These are phyloP conservation scores for Euphorbia pulcherrima DNA, from an alignment of 345 rosid genomes.

Conservation along the genomic window DNA sequence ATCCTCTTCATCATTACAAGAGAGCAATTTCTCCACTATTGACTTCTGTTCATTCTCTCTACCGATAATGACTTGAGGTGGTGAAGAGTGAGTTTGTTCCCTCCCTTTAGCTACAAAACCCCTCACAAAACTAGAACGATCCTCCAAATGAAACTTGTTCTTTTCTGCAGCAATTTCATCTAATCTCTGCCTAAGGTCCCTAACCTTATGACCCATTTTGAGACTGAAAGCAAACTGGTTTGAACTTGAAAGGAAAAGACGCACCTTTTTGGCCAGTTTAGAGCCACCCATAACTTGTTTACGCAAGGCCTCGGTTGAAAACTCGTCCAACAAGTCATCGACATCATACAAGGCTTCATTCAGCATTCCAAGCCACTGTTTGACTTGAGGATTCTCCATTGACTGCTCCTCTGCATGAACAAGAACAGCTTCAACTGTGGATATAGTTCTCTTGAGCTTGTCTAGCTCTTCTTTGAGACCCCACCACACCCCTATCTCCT, in stretches of 20 bases:
- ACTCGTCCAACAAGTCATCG: background rate
- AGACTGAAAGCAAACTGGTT: background rate
- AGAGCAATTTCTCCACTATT: background rate
- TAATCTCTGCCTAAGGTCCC: background rate
- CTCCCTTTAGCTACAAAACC: background rate
- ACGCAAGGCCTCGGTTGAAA: background rate
- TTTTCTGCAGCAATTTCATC: background rate
- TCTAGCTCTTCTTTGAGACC: background rate
- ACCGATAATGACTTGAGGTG: background rate
- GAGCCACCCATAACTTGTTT: background rate
- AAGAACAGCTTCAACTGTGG: background rate
- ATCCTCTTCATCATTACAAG: background rate
- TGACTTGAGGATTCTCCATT: background rate
- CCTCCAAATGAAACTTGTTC: background rate
- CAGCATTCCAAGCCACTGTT: constrained; percentile 1
- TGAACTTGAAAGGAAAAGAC: background rate
- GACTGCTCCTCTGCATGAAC: background rate
- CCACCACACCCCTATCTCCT: background rate
- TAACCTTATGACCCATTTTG: background rate
- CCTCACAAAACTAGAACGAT: background rate
- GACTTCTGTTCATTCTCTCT: background rate
- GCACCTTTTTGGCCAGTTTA: background rate
- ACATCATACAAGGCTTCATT: background rate
- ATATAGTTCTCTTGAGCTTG: background rate
- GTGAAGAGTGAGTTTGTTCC: background rate